phyloP scores from a whole-genome alignment of 257 asterid species.

The Penstemon newberryi region DNA sequence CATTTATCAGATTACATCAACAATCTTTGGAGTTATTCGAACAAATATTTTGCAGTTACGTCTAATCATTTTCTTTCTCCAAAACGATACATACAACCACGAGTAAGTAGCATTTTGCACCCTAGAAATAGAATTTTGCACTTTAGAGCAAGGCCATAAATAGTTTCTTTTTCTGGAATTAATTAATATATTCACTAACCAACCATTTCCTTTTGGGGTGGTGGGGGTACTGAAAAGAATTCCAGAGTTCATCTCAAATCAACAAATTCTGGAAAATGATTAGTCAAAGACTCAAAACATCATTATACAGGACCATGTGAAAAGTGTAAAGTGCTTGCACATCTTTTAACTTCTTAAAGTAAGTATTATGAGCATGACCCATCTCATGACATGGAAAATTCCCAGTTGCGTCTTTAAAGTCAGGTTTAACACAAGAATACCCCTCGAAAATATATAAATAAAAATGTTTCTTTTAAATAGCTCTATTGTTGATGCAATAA shows the following conservation, averaged over 20 bases:
- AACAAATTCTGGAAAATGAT: constrained; percentile 26
- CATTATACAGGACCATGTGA: constrained; percentile 54
- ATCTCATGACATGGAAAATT: constrained; percentile 36
- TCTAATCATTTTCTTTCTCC: background rate
- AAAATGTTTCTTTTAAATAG: constrained; percentile 25
- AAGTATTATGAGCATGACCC: constrained; percentile 27
- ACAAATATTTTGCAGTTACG: too few species aligned
- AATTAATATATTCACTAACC: background rate
- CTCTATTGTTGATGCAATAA: constrained; percentile 31
- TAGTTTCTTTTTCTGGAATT: constrained; percentile 11
- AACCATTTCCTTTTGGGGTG: constrained; percentile 2
- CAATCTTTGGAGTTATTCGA: background rate
- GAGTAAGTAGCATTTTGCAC: too few species aligned
- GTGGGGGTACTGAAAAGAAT: constrained; percentile 10
- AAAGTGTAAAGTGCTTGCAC: constrained; percentile 40
- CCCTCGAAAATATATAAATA: background rate
- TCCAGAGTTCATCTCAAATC: constrained; percentile 14
- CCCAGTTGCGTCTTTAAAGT: constrained; percentile 29
- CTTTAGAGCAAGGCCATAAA: background rate
- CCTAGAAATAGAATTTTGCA: too few species aligned
- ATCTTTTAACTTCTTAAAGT: constrained; percentile 31
- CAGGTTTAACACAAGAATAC: too few species aligned
- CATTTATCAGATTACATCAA: background rate
- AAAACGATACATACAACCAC: too few species aligned
- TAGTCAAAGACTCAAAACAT: constrained; percentile 39